Evolutionary conservation across 116 monocot genomes (phyloP).

Genomic region (Trichopus zeylanicus): DNA sequence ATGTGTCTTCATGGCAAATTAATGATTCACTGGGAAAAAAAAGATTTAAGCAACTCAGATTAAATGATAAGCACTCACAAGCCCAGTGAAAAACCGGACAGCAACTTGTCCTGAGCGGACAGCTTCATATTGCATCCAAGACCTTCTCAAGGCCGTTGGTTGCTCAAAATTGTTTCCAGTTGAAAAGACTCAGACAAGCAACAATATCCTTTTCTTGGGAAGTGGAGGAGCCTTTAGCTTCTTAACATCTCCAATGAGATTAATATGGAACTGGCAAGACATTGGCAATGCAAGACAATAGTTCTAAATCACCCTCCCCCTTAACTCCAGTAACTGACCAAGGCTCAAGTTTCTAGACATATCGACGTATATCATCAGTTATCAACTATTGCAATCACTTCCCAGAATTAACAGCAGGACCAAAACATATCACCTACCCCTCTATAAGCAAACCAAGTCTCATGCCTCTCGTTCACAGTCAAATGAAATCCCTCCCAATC

Average conservation of each 20-base stretch:
- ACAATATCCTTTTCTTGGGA: slow-evolving; percentile 35
- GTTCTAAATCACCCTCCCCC: slow-evolving; percentile 63
- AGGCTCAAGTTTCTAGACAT: slow-evolving; percentile 65
- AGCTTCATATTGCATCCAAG: slow-evolving; percentile 90
- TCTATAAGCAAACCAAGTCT: slow-evolving; percentile 69
- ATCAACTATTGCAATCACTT: neutral
- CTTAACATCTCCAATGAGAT: slow-evolving; percentile 32
- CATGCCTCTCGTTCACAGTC: slow-evolving; percentile 85
- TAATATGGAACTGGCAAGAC: slow-evolving; percentile 60
- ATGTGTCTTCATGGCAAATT: too few relatives aligned
- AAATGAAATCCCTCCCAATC: slow-evolving; percentile 83
- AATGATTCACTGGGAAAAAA: neutral
- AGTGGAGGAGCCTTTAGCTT: slow-evolving; percentile 51
- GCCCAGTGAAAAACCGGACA: slow-evolving; percentile 74
- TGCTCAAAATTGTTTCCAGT: slow-evolving; percentile 75
- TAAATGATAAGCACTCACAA: slow-evolving; percentile 45
- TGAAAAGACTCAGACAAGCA: slow-evolving; percentile 75
- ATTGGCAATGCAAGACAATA: slow-evolving; percentile 69
- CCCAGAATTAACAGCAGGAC: neutral
- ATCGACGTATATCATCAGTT: slow-evolving; percentile 5
- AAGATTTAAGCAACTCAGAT: neutral
- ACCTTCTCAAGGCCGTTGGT: slow-evolving; percentile 72
- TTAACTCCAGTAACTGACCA: slow-evolving; percentile 65
- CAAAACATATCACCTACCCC: slow-evolving; percentile 31
- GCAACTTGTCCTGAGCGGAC: slow-evolving; percentile 66